Evolutionary conservation across 1,139 yeast genomes (phyloP).

Genomic region (Candida tunisiensis): DNA sequence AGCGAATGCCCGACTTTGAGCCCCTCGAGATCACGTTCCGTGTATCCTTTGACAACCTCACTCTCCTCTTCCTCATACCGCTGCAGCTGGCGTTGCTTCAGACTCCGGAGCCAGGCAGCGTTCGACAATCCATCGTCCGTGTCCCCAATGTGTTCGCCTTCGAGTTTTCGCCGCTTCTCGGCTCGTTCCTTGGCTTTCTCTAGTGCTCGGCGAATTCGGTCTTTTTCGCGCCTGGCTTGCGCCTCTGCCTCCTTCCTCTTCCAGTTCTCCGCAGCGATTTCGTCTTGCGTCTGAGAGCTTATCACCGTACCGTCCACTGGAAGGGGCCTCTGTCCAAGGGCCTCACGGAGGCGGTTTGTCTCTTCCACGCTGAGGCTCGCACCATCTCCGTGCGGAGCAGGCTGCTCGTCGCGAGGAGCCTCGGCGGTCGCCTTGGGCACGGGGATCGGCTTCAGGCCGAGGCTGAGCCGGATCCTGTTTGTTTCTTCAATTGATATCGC

Average conservation of each 20-base stretch:
- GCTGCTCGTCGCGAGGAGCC: no score
- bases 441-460: slow-evolving; percentile 20
- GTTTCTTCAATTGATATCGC: slow-evolving; percentile 14
- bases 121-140: slow-evolving; percentile 5
- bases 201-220: slow-evolving; percentile 4
- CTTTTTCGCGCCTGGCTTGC: slow-evolving; percentile 2
- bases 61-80: slow-evolving; percentile 7
- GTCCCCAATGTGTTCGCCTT: slow-evolving; percentile 12
- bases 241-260: slow-evolving; percentile 9
- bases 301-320: no score
- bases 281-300: no score
- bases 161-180: slow-evolving; percentile 10
- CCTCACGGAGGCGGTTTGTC: no score
- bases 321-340: no score
- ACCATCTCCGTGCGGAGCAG: no score
- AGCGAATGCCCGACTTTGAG: slow-evolving; percentile 30
- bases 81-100: slow-evolving; percentile 3
- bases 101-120: slow-evolving; percentile 3
- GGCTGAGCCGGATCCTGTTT: slow-evolving; percentile 11
- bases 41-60: slow-evolving; percentile 5
- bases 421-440: slow-evolving; percentile 1
- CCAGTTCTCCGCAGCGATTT: slow-evolving; percentile 18
- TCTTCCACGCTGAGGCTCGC: no score
- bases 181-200: slow-evolving; percentile 10
- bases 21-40: slow-evolving; percentile 20